Conservation (phyloP, 495 filamentous ascomycete species). For the Cercophora newfieldiana region DNA sequence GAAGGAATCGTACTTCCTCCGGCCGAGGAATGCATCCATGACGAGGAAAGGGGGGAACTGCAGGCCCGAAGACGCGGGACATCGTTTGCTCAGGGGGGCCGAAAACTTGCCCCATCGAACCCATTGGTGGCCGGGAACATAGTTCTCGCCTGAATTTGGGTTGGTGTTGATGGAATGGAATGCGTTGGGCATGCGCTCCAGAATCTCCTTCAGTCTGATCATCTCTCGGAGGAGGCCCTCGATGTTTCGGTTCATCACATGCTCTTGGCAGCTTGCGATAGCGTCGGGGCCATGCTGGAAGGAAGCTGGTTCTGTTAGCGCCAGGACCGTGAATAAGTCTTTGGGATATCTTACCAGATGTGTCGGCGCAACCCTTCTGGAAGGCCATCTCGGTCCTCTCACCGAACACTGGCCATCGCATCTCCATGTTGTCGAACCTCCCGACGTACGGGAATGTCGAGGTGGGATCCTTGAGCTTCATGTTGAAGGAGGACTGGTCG, state of each 20-base stretch:
- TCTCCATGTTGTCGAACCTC: constrained; percentile 52
- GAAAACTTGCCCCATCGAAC: constrained; percentile 51
- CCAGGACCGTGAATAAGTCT: not conserved
- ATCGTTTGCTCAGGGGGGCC: constrained; percentile 49
- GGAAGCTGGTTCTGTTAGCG: constrained; percentile 30
- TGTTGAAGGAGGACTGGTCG: constrained; percentile 53
- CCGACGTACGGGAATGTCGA: constrained; percentile 49
- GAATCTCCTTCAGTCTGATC: constrained; percentile 50
- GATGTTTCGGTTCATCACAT: constrained; percentile 50
- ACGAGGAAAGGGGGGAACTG: constrained; percentile 53
- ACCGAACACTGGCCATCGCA: constrained; percentile 54
- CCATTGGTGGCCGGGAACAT: constrained; percentile 45
- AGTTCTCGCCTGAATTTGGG: constrained; percentile 49
- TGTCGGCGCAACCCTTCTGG: constrained; percentile 44
- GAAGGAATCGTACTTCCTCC: constrained; percentile 50
- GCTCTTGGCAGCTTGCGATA: constrained; percentile 52
- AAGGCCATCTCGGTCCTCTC: constrained; percentile 53
- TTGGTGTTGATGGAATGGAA: constrained; percentile 56
- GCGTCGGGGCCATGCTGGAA: constrained; percentile 47
- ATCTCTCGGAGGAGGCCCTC: constrained; percentile 50
- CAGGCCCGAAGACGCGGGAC: constrained; percentile 52
- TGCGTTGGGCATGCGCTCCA: constrained; percentile 52
- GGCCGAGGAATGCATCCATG: constrained; percentile 55
- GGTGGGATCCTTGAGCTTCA: constrained; percentile 49
- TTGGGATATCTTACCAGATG: constrained; percentile 30